These are phyloP conservation scores for Monilinia polystroma DNA, from an alignment of 2,329 filamentous ascomycete species.

Conservation along the genomic window DNA sequence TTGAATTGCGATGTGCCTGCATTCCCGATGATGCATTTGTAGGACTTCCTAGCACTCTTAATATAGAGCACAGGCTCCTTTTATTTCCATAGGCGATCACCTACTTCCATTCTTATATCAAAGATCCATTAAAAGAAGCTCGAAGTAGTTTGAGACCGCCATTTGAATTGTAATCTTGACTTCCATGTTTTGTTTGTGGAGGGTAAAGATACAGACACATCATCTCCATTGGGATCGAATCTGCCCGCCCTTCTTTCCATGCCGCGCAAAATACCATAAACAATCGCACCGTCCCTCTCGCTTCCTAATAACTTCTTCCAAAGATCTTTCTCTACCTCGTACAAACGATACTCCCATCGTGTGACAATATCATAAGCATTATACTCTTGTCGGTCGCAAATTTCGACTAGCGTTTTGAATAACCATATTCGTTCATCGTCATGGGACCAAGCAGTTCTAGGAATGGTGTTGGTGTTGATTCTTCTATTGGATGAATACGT, in stretches of 20 bases:
- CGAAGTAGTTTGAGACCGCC: background rate
- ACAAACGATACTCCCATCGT: background rate
- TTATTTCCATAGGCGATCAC: background rate
- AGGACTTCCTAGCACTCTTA: background rate
- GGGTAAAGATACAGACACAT: too few species aligned
- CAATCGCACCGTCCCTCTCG: background rate
- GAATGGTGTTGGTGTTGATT: background rate
- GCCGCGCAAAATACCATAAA: background rate
- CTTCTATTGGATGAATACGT: background rate
- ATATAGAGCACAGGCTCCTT: background rate
- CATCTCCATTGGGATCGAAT: too few species aligned
- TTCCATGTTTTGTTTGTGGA: background rate
- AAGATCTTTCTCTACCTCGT: background rate
- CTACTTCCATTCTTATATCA: too few species aligned
- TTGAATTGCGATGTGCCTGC: background rate
- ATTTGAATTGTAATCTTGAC: background rate
- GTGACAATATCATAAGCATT: slow-evolving; percentile 1
- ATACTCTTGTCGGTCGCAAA: slow-evolving; percentile 8
- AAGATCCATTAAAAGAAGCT: background rate
- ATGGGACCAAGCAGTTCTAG: background rate
- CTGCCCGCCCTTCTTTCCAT: background rate
- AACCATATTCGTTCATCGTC: slow-evolving; percentile 1
- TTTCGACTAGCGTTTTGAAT: background rate
- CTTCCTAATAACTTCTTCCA: background rate
- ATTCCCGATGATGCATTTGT: background rate